These are phyloP conservation scores for Atkinsonella hypoxylon DNA, from an alignment of 2,329 filamentous ascomycete genomes.

Conservation along the genomic window DNA sequence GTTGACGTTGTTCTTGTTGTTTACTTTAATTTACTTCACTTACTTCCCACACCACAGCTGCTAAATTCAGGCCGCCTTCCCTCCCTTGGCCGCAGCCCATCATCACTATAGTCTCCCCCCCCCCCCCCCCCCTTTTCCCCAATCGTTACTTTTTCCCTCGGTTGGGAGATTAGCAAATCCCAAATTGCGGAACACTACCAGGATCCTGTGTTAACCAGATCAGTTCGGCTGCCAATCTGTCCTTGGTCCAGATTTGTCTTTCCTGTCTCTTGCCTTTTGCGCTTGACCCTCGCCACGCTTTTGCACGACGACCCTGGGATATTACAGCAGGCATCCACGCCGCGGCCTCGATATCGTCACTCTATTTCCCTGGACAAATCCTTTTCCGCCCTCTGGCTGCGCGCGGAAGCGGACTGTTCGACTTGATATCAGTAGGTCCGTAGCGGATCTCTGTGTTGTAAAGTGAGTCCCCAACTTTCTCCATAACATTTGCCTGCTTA, in stretches of 20 bases:
- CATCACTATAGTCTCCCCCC: conserved; percentile 4
- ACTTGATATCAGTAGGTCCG: background rate
- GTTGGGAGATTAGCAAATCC: conserved; percentile 3
- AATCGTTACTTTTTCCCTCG: background rate
- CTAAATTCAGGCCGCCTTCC: background rate
- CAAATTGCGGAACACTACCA: background rate
- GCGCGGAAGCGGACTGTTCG: background rate
- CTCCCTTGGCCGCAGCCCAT: background rate
- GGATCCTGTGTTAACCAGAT: background rate
- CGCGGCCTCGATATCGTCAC: background rate
- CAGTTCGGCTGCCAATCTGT: conserved; percentile 1
- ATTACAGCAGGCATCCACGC: background rate
- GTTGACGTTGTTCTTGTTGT: background rate
- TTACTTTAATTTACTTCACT: background rate
- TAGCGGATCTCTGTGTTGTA: background rate
- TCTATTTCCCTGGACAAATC: background rate
- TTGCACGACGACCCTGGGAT: background rate
- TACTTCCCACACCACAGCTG: background rate
- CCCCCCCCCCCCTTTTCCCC: background rate
- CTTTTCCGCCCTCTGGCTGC: background rate
- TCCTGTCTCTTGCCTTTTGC: background rate
- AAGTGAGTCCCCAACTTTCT: background rate
- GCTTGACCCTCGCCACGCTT: background rate
- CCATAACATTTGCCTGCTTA: background rate
- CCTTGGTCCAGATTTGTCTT: background rate